Percentiles rank a stretch among this genome's conserved stretches.
phyloP scores from a whole-genome alignment of 768 basidiomycete genomes.

The Lactarius hengduanensis region DNA sequence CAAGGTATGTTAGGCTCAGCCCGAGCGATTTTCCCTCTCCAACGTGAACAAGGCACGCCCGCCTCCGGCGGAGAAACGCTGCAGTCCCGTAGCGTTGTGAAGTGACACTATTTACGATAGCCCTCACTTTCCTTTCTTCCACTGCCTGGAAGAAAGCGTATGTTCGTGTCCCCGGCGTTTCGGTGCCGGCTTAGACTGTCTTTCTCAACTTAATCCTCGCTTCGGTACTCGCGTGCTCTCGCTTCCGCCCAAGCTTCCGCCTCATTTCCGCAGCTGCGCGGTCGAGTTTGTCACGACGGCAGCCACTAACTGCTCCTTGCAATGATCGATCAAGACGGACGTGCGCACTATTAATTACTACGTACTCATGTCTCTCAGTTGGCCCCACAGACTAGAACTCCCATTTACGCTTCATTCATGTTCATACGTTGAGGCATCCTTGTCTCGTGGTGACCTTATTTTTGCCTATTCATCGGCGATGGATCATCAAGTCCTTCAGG shows the following conservation, averaged over 20 bases:
- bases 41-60: neutral
- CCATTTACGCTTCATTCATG: neutral
- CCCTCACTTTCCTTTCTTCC: neutral
- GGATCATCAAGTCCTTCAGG: neutral
- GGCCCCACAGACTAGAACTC: neutral
- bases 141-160: neutral
- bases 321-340: constrained; percentile 1
- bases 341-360: neutral
- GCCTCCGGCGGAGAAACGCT: neutral
- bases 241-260: neutral
- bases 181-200: neutral
- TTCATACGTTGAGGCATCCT: neutral
- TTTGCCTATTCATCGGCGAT: neutral
- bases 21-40: constrained; percentile 8
- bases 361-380: neutral
- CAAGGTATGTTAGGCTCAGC: constrained; percentile 7
- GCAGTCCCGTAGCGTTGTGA: neutral
- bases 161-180: neutral
- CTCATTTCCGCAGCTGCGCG: neutral
- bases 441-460: neutral
- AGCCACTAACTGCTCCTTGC: neutral
- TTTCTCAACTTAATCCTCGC: neutral
- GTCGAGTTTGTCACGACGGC: neutral
- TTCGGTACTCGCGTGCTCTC: neutral
- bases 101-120: neutral